Evolutionary conservation across 345 rosid genomes (phyloP), one percentile per base, ranked within the genome.

Genomic region (Citrus inodora): DNA sequence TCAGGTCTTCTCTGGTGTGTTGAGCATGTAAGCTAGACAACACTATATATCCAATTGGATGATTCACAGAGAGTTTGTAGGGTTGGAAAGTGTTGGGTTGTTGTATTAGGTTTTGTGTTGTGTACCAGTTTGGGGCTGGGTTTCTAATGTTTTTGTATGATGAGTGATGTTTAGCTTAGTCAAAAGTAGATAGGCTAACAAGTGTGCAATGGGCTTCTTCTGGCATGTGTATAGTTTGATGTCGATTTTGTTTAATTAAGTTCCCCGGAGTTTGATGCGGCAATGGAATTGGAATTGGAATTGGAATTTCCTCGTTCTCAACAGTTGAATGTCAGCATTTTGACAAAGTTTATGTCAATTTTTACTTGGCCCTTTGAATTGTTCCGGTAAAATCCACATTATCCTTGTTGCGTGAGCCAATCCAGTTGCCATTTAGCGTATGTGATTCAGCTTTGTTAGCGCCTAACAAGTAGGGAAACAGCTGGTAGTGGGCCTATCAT

Each of bases 1-100:
- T 84, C 51, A 87, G 84, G 79, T 87, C 91, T 22, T 89, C 91
- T 46, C 87, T 91, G 9, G 92, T 91, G 38, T 91, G 92, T 77
- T 89, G 88, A 87, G 58, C 5, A 32, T 3, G 60, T 46, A 62
- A 48, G 55, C 60, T 21, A 4, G 27, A 14, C 65, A 70, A 69
- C 74, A 51, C 40, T 7, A 17, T 27, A 17, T 46, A 21, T 25
- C 25, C 56, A 64, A 79, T 32, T 40, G 42, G 28, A 66, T 35
- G 28, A 71, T 40, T 53, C 61, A n/a, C 10, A 71, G 9, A 51
- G 77, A 66, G 55, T 58, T 11, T 21, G 24, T 64, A 37, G 62
- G 42, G 70, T 32, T 9, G 22, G 48, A 70, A 59, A 17, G 64
- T 62, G 16, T 74, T 3, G 51, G 4, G 17, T 67, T 55, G 9